Base-by-base conservation (phyloP, 768 basidiomycete genomes). In the Kwoniella newhampshirensis region DNA sequence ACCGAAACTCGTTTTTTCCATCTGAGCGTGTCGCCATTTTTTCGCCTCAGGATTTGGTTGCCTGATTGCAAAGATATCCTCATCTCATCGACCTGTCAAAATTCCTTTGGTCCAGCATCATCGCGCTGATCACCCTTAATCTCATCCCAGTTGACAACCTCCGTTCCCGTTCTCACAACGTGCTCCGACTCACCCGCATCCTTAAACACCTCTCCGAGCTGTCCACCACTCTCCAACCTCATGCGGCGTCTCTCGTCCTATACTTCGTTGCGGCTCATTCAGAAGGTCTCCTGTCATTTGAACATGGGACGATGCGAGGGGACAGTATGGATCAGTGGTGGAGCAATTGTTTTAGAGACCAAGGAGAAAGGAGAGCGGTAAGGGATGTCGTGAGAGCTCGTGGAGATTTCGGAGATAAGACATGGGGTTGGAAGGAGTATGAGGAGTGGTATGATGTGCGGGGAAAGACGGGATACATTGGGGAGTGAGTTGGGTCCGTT, bases 141-240 rank as follows among this genome's bases (percentile, higher is more conserved):
- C 25, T 4, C 41, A 71, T 17, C 26, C 4, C 41, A 71, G 69
- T 72, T 13, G 30, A 8, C 23, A 75, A 75, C 49, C 68, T 75
- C 28, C 46, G 41, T 12, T 15, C 52, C 12, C 51, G 53, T n/a
- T 47, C 71, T 21, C 73, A 75, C 64, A 75, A 75, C 61, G 64
- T 75, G 44, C 69, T 75, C 25, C 67, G 73, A 7, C 36, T 75
- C 0, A 70, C 71, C 41, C 61, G 73, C 1, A 66, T 75, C 37
- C 59, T 75, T 52, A 72, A 75, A 49, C 64, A 65, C 51, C 59
- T 75, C 20, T 63, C 66, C 37, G 66, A 68, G 40, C 60, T 75
- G 60, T 47, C 64, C 3, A 42, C 40, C 7, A 20, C 36, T 13
- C 58, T 68, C 30, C 54, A 67, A 55, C 53, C 63, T 6, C 59